These are phyloP conservation scores for Ceratocystis colombiana DNA, from an alignment of 2,329 filamentous ascomycete species.

Conservation along the genomic window DNA sequence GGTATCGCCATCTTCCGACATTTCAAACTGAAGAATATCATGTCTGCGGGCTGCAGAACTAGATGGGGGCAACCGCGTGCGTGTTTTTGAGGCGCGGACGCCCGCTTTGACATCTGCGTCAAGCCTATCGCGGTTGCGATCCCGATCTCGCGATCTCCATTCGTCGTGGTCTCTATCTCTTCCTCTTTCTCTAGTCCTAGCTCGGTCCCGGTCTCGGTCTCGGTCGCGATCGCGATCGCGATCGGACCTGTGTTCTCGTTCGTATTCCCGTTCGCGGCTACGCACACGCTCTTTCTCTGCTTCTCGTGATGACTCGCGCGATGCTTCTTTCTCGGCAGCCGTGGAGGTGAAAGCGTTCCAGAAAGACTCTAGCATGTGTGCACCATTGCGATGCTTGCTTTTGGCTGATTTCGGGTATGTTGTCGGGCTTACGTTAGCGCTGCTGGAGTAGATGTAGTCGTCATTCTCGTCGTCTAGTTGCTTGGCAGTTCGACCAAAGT, in stretches of 20 bases:
- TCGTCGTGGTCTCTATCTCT: slow-evolving; percentile 10
- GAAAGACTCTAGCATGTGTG: slow-evolving; percentile 10
- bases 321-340: slow-evolving; percentile 15
- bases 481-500: background rate
- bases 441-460: slow-evolving; percentile 12
- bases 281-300: slow-evolving; percentile 10
- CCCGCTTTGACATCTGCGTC: slow-evolving; percentile 11
- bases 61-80: background rate
- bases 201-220: background rate
- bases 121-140: slow-evolving; percentile 17
- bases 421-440: background rate
- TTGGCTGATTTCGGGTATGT: background rate
- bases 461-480: slow-evolving; percentile 17
- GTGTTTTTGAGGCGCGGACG: background rate
- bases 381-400: slow-evolving; percentile 17
- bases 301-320: slow-evolving; percentile 19
- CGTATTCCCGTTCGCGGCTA: slow-evolving; percentile 20
- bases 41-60: background rate
- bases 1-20: background rate
- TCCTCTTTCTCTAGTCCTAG: background rate
- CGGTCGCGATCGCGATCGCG: slow-evolving; percentile 18
- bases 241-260: background rate
- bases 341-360: slow-evolving; percentile 17
- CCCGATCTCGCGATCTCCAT: slow-evolving; percentile 19
- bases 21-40: background rate